Conservation (phyloP, 306 rosid genomes). For the Quercus rubra region DNA sequence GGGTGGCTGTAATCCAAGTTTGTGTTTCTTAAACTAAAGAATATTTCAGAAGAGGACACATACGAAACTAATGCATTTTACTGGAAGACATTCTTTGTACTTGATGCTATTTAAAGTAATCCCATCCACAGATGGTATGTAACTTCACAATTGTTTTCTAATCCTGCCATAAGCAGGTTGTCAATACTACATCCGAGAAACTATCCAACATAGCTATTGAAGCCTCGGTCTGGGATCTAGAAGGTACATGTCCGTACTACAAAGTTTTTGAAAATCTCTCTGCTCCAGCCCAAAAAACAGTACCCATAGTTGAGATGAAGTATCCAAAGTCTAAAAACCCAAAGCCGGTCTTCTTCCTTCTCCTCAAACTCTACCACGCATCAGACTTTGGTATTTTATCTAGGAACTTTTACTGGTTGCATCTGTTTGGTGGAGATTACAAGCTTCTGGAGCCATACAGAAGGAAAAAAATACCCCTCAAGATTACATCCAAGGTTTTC, state of each 20-base stretch:
- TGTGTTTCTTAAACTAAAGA: too few species aligned
- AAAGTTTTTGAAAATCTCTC: slow-evolving; percentile 50
- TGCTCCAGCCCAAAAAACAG: slow-evolving; percentile 59
- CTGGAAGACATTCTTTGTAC: too few species aligned
- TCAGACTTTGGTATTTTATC: slow-evolving; percentile 63
- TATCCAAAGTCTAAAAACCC: slow-evolving; percentile 74
- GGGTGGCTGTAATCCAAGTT: too few species aligned
- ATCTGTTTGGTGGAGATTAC: slow-evolving; percentile 82
- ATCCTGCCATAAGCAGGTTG: slow-evolving; percentile 57
- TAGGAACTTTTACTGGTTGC: slow-evolving; percentile 90
- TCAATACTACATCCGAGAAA: slow-evolving; percentile 72
- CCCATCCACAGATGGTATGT: not conserved
- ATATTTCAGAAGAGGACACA: too few species aligned
- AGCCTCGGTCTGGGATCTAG: slow-evolving; percentile 91
- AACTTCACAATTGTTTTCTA: slow-evolving; percentile 25
- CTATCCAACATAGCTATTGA: slow-evolving; percentile 68
- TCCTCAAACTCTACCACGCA: slow-evolving; percentile 72
- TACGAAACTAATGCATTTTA: too few species aligned
- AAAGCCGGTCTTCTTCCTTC: slow-evolving; percentile 83
- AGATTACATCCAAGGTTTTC: slow-evolving; percentile 52
- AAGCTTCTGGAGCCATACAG: slow-evolving; percentile 69
- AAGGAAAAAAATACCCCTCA: slow-evolving; percentile 66
- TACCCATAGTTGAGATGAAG: slow-evolving; percentile 62
- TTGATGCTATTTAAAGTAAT: too few species aligned
- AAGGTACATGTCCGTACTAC: slow-evolving; percentile 72